phyloP scores from a whole-genome alignment of 768 basidiomycete genomes.

The Hericium erinaceus region DNA sequence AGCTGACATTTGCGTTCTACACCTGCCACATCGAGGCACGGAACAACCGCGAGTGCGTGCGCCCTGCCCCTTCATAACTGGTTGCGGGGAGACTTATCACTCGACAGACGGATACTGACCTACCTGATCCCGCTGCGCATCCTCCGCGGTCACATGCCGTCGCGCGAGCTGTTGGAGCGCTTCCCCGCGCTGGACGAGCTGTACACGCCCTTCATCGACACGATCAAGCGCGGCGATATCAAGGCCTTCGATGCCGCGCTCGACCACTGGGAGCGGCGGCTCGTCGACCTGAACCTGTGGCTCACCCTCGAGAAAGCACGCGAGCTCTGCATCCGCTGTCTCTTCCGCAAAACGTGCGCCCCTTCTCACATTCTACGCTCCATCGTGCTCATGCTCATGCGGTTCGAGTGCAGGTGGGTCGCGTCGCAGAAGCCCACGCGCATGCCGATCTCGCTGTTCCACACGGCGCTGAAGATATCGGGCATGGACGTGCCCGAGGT shows the following conservation, averaged over 20 bases:
- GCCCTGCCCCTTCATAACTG: neutral
- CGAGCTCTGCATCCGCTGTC: conserved; percentile 74
- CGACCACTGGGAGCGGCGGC: conserved; percentile 54
- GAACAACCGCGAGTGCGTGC: conserved; percentile 73
- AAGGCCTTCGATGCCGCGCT: conserved; percentile 74
- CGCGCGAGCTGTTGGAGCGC: conserved; percentile 53
- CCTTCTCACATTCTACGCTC: neutral
- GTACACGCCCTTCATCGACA: conserved; percentile 72
- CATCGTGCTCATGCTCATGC: neutral
- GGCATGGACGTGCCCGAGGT: conserved; percentile 62
- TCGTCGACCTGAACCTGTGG: conserved; percentile 84
- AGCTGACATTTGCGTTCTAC: conserved; percentile 81
- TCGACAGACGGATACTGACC: conserved; percentile 72
- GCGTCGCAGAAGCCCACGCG: conserved; percentile 63
- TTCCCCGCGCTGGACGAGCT: conserved; percentile 68
- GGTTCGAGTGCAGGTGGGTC: conserved; percentile 57
- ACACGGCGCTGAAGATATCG: conserved; percentile 61
- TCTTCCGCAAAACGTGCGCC: conserved; percentile 72
- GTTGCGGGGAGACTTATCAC: conserved; percentile 1
- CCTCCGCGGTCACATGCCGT: conserved; percentile 80
- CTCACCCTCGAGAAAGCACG: conserved; percentile 82
- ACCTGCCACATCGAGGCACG: conserved; percentile 64
- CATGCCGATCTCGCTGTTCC: conserved; percentile 76
- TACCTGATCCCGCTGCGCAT: conserved; percentile 88
- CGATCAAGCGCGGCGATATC: conserved; percentile 72